phyloP scores from a whole-genome alignment of 164 flowering plant species.

The Euptelea pleiosperma region DNA sequence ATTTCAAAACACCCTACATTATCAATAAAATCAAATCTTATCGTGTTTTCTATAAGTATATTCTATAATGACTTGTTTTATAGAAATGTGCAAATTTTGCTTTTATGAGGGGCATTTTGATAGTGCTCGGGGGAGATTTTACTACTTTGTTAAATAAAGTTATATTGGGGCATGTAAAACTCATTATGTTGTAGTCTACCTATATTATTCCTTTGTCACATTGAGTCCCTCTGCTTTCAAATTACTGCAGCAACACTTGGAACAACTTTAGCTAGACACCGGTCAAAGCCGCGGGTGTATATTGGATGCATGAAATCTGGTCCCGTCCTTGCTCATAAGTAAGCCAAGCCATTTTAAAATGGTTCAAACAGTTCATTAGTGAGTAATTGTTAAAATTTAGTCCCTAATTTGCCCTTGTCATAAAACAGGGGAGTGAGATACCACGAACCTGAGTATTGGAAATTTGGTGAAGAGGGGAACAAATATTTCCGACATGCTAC shows the following conservation, averaged over 20 bases:
- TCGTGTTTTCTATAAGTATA: too few relatives aligned
- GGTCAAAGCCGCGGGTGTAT: constrained; percentile 51
- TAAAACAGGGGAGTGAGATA: constrained; percentile 58
- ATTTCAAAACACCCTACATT: too few relatives aligned
- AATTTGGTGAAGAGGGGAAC: constrained; percentile 68
- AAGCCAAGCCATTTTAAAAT: constrained; percentile 17
- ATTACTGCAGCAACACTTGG: constrained; percentile 51
- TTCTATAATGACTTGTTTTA: too few relatives aligned
- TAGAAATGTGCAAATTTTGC: too few relatives aligned
- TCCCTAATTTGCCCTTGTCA: not conserved
- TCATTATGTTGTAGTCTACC: not conserved
- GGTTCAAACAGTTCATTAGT: not conserved
- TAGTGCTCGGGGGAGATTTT: too few relatives aligned
- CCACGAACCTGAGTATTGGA: constrained; percentile 78
- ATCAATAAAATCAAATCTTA: too few relatives aligned
- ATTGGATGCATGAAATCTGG: constrained; percentile 91
- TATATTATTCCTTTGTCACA: not conserved
- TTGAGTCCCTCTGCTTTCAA: not conserved
- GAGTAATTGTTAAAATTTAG: not conserved
- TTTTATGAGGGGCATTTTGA: too few relatives aligned
- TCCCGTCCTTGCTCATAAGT: constrained; percentile 67
- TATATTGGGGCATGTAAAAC: too few relatives aligned
- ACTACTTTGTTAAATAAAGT: too few relatives aligned
- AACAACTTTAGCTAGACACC: constrained; percentile 37
- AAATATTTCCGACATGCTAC: constrained; percentile 76